phyloP scores from a whole-genome alignment of 2,329 filamentous ascomycete species.

The Lachnellula cervina region DNA sequence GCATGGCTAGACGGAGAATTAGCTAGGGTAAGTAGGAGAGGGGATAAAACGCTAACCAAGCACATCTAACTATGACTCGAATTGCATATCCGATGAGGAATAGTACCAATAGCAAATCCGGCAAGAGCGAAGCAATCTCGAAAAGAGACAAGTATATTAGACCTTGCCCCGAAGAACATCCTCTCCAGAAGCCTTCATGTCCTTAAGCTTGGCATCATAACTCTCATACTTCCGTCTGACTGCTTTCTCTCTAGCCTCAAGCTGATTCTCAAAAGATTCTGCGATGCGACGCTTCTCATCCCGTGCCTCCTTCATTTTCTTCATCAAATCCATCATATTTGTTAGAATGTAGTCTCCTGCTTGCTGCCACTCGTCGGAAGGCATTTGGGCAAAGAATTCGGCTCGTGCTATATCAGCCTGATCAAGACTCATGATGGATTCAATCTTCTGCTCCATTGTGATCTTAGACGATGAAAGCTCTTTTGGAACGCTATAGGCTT shows the following conservation, averaged over 20 bases:
- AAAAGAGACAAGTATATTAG: conserved; percentile 1
- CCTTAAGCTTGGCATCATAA: conserved; percentile 21
- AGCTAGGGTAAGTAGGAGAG: no score
- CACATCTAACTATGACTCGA: no score
- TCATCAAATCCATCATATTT: conserved; percentile 22
- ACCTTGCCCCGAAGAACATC: conserved; percentile 10
- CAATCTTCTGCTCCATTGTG: conserved; percentile 16
- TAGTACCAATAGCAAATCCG: background rate
- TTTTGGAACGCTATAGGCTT: conserved; percentile 5
- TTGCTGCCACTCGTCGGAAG: conserved; percentile 29
- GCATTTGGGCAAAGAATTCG: conserved; percentile 21
- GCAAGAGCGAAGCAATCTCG: background rate
- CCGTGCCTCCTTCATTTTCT: conserved; percentile 20
- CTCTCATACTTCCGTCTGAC: conserved; percentile 21
- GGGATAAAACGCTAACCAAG: no score
- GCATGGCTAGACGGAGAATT: background rate
- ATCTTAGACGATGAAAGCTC: conserved; percentile 7
- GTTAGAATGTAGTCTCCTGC: conserved; percentile 30
- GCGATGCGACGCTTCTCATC: conserved; percentile 23
- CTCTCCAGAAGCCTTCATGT: conserved; percentile 23
- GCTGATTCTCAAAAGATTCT: conserved; percentile 23
- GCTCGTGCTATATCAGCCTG: background rate
- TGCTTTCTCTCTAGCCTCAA: conserved; percentile 24
- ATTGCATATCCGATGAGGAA: no score
- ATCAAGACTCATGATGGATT: conserved; percentile 1